Evolutionary conservation across 371 early-diverging fungal genomes (phyloP).

Genomic region (Umbelopsis sp.): DNA sequence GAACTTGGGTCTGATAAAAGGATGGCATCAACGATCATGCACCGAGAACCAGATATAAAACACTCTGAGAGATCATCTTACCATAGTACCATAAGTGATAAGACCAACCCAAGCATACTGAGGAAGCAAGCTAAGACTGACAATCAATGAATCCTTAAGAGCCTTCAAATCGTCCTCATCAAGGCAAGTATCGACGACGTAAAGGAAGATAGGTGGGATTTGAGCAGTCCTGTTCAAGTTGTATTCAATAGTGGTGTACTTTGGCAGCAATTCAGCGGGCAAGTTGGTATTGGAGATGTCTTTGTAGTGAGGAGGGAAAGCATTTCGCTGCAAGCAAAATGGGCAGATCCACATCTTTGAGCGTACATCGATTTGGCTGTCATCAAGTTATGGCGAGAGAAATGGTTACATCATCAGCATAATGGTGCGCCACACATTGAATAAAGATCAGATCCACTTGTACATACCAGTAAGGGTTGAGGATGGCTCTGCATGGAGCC

Average conservation of each 20-base stretch:
- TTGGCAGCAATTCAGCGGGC: slow-evolving; percentile 95
- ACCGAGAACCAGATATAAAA: neutral
- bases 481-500: slow-evolving; percentile 93
- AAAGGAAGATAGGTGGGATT: slow-evolving; percentile 95
- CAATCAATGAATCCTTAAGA: slow-evolving; percentile 92
- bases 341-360: slow-evolving; percentile 99
- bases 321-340: slow-evolving; percentile 97
- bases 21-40: neutral
- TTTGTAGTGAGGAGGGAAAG: slow-evolving; percentile 98
- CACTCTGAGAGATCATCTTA: slow-evolving; percentile 36
- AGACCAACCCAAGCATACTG: slow-evolving; percentile 95
- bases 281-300: slow-evolving; percentile 95
- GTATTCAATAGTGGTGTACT: slow-evolving; percentile 98
- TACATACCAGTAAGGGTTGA: slow-evolving; percentile 97
- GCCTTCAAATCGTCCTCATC: slow-evolving; percentile 96
- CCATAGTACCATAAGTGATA: slow-evolving; percentile 99
- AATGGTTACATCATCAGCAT: neutral
- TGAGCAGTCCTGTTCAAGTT: slow-evolving; percentile 79
- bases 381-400: neutral
- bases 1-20: slow-evolving; percentile 78
- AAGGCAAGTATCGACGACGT: slow-evolving; percentile 98
- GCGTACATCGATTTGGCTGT: slow-evolving; percentile 91
- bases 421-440: neutral
- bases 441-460: slow-evolving; percentile 4
- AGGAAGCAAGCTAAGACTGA: slow-evolving; percentile 90